Base-by-base conservation (phyloP, 2,329 filamentous ascomycete species). In the Ophiosphaerella narmari region DNA sequence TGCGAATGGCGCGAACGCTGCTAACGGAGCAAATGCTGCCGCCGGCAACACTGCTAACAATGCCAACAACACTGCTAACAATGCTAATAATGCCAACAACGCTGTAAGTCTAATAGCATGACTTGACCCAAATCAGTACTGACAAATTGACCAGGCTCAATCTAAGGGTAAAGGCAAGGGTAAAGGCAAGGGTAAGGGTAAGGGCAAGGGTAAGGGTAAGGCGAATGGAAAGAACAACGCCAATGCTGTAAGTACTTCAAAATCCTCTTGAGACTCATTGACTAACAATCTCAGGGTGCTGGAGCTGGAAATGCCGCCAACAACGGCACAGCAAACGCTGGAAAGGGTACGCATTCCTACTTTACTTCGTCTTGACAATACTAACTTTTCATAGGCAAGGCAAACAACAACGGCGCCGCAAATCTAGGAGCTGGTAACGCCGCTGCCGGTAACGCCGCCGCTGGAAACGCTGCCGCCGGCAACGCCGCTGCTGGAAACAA, bases 181-280 rank as follows among this genome's bases (percentile, higher is more conserved):
- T 2, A 29, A 29, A 8, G 26, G 26, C 7, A 23, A 31, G 21
- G 39, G 21, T 18, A 52, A 51, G 9, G 50, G 46, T n/a, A 52
- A 54, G 39, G 53, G 37, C 4, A 50, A 52, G 11, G 51, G 38
- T 5, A 52, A 52, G 23, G 55, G 24, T 16, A 48, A 50, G 14
- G 54, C 36, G 21, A 42, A 38, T 14, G 39, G 35, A 7, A 42
- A 46, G n/a, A 33, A 16, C 11, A 50, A 50, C 16, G 46, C n/a
- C 18, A 46, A 42, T 26, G 51, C 35, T 18, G 48, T 35, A n/a
- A 43, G 42, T 11, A 40, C 39, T 24, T 48, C n/a, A 13, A 50
- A 35, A 4, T 4, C 18, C 18, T 21, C 18, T 4, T 21, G 18
- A 21, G 18, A 4, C 3, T 5, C 18, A 21, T 21, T 4, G 18